Percentiles rank a stretch among this genome's conserved stretches.
Conservation (phyloP, 345 rosid species). For the Lumnitzera racemosa region DNA sequence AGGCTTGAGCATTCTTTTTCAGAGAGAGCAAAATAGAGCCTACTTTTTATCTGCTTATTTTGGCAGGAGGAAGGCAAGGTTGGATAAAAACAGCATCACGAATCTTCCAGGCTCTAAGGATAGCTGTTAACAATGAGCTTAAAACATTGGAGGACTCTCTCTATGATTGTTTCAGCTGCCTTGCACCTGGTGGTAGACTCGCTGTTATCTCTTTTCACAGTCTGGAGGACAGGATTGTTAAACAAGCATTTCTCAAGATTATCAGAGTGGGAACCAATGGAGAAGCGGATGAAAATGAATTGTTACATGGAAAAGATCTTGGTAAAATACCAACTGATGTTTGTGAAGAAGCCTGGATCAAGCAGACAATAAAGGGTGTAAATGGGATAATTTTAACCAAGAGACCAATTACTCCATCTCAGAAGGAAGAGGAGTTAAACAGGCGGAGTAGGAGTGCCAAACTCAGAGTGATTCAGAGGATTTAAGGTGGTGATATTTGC, state of each 20-base stretch:
- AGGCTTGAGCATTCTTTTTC: too few relatives aligned
- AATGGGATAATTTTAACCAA: constrained; percentile 74
- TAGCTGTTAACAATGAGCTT: constrained; percentile 92
- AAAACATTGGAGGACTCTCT: constrained; percentile 63
- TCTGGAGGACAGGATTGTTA: constrained; percentile 88
- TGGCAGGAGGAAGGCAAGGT: constrained; percentile 83
- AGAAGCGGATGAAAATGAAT: constrained; percentile 8
- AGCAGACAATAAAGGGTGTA: constrained; percentile 41
- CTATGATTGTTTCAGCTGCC: constrained; percentile 60
- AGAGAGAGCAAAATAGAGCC: too few relatives aligned
- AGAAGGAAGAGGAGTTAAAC: constrained; percentile 69
- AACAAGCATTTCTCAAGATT: constrained; percentile 79
- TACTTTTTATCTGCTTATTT: constrained; percentile 5
- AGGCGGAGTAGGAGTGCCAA: constrained; percentile 81
- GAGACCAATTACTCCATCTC: constrained; percentile 88
- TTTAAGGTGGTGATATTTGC: constrained; percentile 4
- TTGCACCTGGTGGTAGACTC: constrained; percentile 81
- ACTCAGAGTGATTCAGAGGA: constrained; percentile 75
- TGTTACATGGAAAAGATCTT: constrained; percentile 6
- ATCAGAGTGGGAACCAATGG: constrained; percentile 21
- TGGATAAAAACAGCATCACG: constrained; percentile 97
- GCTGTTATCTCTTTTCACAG: constrained; percentile 95
- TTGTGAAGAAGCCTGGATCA: constrained; percentile 52
- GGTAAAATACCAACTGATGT: constrained; percentile 14
- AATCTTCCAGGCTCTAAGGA: constrained; percentile 87